Base-by-base conservation (phyloP, 441 rosid genomes). In the Cnidoscolus chayamansa region DNA sequence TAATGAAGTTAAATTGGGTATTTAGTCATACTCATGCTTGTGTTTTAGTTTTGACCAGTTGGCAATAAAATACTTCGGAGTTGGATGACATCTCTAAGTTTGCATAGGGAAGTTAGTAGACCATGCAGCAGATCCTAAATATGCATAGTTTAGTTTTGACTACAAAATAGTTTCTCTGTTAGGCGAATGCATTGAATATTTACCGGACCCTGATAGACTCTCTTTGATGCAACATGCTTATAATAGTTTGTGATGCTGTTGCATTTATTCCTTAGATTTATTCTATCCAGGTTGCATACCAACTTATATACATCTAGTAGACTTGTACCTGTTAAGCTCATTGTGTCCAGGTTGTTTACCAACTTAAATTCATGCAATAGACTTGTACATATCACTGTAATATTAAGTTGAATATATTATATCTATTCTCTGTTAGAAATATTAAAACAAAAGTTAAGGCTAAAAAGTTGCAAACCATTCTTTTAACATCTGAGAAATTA, bases 231-330 rank as follows among this genome's bases (percentile, higher is more conserved):
- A 40, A 7, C 10, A 10, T 49, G 71, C 61, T 43, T 50, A 59
- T 9, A 31, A 3, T 37, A 25, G 32, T 47, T 70, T 45, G 25
- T 8, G 47, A 15, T 1, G 3, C 47, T 60, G 57, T 48, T 60
- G 59, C 35, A 60, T 70, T 43, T 70, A 48, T 31, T 62, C 20
- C 37, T 3, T 32, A 12, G 8, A 10, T 49, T 60, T 20, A 60
- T 17, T 31, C 32, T 48, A 48, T n/a, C 16, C 9, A 4, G 31
- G 51, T 51, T 62, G 45, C 35, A 6, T 9, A 40, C 35, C 51
- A 61, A 71, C 45, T 71, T 61, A 49, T 11, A 32, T 12, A 51
- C 50, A 56, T 56, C 51, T 17, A 62, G 13, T 31, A 61, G 35
- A 62, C 32, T n/a, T 11, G 30, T 65, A 54, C 30, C 15, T 17